Conservation (phyloP, 305 asterid genomes). For the Withania somnifera region DNA sequence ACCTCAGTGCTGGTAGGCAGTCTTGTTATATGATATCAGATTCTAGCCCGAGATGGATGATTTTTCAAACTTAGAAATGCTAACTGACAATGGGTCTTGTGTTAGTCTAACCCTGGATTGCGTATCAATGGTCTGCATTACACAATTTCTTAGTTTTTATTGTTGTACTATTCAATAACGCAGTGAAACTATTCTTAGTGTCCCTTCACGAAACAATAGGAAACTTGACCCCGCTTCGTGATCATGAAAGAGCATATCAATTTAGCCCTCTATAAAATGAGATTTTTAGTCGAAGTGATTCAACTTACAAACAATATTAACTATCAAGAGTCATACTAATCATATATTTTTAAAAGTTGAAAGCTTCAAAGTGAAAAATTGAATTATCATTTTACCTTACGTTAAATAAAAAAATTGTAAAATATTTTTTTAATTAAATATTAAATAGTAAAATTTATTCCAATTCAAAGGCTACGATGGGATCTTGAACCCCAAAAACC, state of each 20-base stretch:
- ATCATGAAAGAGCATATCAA: not conserved
- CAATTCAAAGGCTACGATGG: too few relatives aligned
- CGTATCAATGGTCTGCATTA: not conserved
- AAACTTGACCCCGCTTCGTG: not conserved
- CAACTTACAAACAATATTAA: too few relatives aligned
- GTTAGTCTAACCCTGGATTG: not conserved
- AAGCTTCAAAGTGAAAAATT: too few relatives aligned
- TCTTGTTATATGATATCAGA: constrained; percentile 30
- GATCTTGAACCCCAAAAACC: too few relatives aligned
- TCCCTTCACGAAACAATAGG: not conserved
- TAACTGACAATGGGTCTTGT: not conserved
- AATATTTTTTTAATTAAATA: too few relatives aligned
- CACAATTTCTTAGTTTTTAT: not conserved
- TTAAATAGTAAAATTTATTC: too few relatives aligned
- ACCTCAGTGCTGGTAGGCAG: constrained; percentile 54
- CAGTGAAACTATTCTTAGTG: not conserved
- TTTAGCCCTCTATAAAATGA: not conserved
- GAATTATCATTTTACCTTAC: too few relatives aligned
- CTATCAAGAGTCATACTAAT: too few relatives aligned
- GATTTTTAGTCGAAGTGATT: not conserved
- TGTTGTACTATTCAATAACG: not conserved
- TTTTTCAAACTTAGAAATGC: not conserved
- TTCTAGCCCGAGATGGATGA: not conserved
- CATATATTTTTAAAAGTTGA: too few relatives aligned
- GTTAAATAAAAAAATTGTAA: too few relatives aligned